These are phyloP conservation scores for Ophiostoma perfectum DNA, from an alignment of 2,329 filamentous ascomycete species.

Conservation along the genomic window DNA sequence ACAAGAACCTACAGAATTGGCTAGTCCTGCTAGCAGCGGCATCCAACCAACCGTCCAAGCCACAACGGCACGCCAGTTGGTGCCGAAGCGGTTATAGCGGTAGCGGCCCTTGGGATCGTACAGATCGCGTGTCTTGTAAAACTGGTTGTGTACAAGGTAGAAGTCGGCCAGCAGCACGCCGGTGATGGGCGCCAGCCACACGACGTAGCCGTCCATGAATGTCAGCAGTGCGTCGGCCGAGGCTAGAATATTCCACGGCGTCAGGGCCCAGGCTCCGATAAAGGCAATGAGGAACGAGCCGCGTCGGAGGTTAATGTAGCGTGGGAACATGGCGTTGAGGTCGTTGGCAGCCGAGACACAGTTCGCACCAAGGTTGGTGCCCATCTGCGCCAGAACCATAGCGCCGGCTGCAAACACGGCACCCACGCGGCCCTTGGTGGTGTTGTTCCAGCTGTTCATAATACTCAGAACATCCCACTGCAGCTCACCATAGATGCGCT, in stretches of 20 bases:
- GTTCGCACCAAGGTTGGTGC: conserved; percentile 29
- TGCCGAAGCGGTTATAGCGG: conserved; percentile 28
- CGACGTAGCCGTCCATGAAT: conserved; percentile 26
- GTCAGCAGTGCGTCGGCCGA: conserved; percentile 24
- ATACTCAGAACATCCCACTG: conserved; percentile 2
- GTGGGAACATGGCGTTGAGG: conserved; percentile 33
- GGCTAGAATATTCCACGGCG: conserved; percentile 27
- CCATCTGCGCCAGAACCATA: conserved; percentile 26
- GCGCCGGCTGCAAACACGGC: conserved; percentile 28
- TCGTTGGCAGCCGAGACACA: conserved; percentile 37
- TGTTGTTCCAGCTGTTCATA: conserved; percentile 6
- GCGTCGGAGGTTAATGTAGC: conserved; percentile 36
- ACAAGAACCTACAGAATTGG: background rate
- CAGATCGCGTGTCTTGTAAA: conserved; percentile 35
- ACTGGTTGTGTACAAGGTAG: conserved; percentile 36
- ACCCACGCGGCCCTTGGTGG: conserved; percentile 15
- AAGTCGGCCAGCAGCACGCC: conserved; percentile 37
- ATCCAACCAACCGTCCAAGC: conserved; percentile 4
- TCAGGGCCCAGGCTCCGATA: conserved; percentile 29
- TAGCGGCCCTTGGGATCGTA: conserved; percentile 36
- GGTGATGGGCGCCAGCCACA: conserved; percentile 28
- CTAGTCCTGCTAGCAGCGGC: background rate
- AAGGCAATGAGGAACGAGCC: conserved; percentile 29
- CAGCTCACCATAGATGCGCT: conserved; percentile 3
- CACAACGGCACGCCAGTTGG: conserved; percentile 26